A percentile compares a stretch with the other conserved stretches of the same genome.
These are phyloP conservation scores for Sporobolomyces phaffii DNA, from an alignment of 768 basidiomycete genomes.

Conservation along the genomic window DNA sequence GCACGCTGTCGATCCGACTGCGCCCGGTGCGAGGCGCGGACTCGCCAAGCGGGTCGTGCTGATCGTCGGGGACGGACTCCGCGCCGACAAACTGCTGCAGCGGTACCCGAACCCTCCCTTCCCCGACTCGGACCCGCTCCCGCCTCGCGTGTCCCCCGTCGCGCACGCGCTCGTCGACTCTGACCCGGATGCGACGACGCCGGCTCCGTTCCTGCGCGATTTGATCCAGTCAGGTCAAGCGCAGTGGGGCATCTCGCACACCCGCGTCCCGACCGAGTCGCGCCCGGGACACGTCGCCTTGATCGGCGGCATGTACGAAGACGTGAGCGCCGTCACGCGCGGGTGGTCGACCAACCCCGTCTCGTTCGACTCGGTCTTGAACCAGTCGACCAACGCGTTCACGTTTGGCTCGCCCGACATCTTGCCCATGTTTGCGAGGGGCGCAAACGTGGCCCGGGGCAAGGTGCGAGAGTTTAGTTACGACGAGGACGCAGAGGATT, in stretches of 20 bases:
- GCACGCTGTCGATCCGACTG: neutral
- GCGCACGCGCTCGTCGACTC: neutral
- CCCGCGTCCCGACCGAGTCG: slow-evolving; percentile 79
- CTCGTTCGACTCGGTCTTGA: slow-evolving; percentile 82
- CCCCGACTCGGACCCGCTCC: slow-evolving; percentile 47
- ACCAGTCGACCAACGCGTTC: slow-evolving; percentile 68
- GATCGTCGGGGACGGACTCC: slow-evolving; percentile 64
- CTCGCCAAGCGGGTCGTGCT: slow-evolving; percentile 70
- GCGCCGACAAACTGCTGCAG: slow-evolving; percentile 71
- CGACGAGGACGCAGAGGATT: slow-evolving; percentile 71
- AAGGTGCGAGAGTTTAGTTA: slow-evolving; percentile 73
- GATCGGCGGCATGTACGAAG: slow-evolving; percentile 87
- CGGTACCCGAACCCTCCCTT: slow-evolving; percentile 58
- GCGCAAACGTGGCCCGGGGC: slow-evolving; percentile 55
- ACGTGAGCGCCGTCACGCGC: slow-evolving; percentile 80
- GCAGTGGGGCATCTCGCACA: slow-evolving; percentile 77
- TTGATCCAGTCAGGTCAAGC: slow-evolving; percentile 60
- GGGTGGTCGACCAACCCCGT: slow-evolving; percentile 50
- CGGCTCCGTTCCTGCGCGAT: slow-evolving; percentile 66
- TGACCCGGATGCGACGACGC: slow-evolving; percentile 13
- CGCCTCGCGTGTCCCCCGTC: neutral
- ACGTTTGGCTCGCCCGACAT: slow-evolving; percentile 86
- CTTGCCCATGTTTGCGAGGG: slow-evolving; percentile 75
- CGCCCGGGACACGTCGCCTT: slow-evolving; percentile 83
- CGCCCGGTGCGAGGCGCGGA: slow-evolving; percentile 37